Evolutionary conservation across 169 alveolate genomes (phyloP).

Genomic region (Eimeria tenella): DNA sequence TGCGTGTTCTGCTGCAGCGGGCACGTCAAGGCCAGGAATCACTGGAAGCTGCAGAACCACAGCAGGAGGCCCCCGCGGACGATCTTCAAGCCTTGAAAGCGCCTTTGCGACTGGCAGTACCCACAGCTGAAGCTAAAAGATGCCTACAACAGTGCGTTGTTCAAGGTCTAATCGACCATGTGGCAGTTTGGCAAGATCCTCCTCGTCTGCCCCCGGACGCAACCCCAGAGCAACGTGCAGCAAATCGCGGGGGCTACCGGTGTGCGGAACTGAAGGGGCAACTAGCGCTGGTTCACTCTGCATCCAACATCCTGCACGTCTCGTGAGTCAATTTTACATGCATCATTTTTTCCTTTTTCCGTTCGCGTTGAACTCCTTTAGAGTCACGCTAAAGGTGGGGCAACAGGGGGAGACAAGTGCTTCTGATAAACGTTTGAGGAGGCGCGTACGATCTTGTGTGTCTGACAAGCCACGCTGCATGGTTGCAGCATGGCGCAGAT

Average conservation of each 20-base stretch:
- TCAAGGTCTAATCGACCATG: conserved; percentile 74
- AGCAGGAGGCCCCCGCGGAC: background rate
- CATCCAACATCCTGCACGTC: conserved; percentile 60
- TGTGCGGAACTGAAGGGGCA: conserved; percentile 70
- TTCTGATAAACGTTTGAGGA: background rate
- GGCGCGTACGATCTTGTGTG: background rate
- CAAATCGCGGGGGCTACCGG: conserved; percentile 70
- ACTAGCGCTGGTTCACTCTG: conserved; percentile 50
- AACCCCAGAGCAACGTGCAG: conserved; percentile 29
- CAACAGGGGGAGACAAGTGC: background rate
- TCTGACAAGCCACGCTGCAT: background rate
- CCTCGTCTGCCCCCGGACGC: conserved; percentile 40
- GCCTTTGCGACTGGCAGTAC: conserved; percentile 46
- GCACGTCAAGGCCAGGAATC: background rate
- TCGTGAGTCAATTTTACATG: background rate
- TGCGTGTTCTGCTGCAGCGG: conserved; percentile 39
- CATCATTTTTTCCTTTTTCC: no score
- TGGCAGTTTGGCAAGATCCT: conserved; percentile 55
- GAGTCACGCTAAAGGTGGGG: background rate
- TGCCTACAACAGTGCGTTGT: conserved; percentile 61
- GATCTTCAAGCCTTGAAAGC: conserved; percentile 3
- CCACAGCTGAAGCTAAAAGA: background rate
- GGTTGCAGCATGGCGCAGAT: background rate
- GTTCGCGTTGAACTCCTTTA: no score
- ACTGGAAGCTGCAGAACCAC: background rate